Percentiles rank a stretch among this genome's conserved stretches.
phyloP scores from a whole-genome alignment of 257 asterid species.

The Penstemon davidsonii region DNA sequence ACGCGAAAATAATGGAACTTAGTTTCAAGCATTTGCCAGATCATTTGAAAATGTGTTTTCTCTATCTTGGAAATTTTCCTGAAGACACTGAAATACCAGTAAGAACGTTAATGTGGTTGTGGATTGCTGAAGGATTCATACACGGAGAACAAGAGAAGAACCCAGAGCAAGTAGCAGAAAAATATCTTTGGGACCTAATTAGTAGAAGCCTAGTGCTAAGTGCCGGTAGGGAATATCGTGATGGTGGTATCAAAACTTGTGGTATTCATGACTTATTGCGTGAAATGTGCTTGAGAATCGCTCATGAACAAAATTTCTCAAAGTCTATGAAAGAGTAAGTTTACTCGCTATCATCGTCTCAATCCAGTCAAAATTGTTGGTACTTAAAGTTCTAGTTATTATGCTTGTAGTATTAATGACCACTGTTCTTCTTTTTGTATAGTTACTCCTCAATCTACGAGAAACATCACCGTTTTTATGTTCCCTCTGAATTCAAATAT shows the following conservation, averaged over 20 bases:
- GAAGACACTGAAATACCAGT: constrained; percentile 14
- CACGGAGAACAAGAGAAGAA: too few relatives aligned
- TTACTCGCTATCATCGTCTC: neutral
- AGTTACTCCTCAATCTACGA: neutral
- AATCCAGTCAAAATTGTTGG: too few relatives aligned
- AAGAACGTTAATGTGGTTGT: neutral
- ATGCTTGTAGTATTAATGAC: neutral
- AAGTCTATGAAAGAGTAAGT: neutral
- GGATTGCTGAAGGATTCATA: constrained; percentile 16
- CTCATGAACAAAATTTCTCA: neutral
- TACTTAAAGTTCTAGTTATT: neutral
- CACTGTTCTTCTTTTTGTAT: neutral
- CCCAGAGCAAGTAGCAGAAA: neutral
- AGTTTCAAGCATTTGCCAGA: too few relatives aligned
- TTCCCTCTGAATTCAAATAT: neutral
- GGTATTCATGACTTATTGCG: neutral
- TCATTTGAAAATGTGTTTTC: too few relatives aligned
- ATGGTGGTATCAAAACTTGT: neutral
- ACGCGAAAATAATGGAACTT: too few relatives aligned
- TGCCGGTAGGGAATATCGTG: neutral
- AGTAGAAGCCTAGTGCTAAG: constrained; percentile 4
- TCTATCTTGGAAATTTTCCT: too few relatives aligned
- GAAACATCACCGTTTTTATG: too few relatives aligned
- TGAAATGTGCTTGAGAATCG: neutral
- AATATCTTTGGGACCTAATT: constrained; percentile 1